Evolutionary conservation across 352 stramenopile species (phyloP), one percentile per base, ranked within the genome.

Genomic region (Phytophthora sp.): DNA sequence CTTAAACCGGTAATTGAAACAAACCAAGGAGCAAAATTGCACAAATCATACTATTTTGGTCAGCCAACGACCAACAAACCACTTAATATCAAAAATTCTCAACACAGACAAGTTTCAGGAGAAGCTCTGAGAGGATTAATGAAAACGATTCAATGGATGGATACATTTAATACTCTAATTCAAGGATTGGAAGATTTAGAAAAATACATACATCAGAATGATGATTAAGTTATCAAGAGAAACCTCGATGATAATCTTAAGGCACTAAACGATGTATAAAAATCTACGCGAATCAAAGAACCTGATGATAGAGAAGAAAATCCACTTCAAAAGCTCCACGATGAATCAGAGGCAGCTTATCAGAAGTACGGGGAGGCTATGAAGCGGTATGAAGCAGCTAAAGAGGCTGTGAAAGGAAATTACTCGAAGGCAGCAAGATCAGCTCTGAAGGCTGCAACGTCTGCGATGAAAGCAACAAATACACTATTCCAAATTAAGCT

Each of bases 131-230:
- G n/a, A n/a, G n/a, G n/a, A n/a, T n/a, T n/a, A n/a, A n/a, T 56
- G 49, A 45, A 60, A 23, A 45, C 16, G 2, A 67, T 67, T 26
- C n/a, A n/a, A 36, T 67, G 59, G 59, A 60, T 67, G 49, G 41
- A 60, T 30, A 61, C 59, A 38, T 67, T 67, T 7, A 56, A 15
- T 23, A 20, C n/a, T 11, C 24, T 67, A n/a, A n/a, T 67, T 1
- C 11, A 54, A 8, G 59, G 59, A 7, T 60, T 67, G 60, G 49
- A 41, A 41, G 35, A 41, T 7, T 41, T 41, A 20, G 35, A 41
- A 7, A 41, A 41, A 7, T 41, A 41, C 21, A 7, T 60, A 12
- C 11, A 59, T 36, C 29, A 60, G 9, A 53, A 53, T 35, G 35
- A 57, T 36, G 45, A 58, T 46, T n/a, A 7, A 38, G 2, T 27